Conservation (phyloP, 202 grass and related monocot species). For the Cymbopogon flexuosus region DNA sequence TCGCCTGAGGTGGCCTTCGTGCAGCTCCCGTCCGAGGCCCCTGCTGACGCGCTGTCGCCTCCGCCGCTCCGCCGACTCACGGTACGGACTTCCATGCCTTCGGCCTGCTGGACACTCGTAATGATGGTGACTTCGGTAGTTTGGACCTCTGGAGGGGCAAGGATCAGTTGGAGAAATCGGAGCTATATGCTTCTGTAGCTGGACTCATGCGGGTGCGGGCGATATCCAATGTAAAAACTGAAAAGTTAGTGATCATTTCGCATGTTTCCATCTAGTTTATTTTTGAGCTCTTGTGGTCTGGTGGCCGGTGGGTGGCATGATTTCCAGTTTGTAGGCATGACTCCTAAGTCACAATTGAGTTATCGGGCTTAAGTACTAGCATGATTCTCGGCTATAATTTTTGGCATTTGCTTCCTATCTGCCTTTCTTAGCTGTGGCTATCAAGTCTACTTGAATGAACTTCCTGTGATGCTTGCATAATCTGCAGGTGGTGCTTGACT, state of each 20-base stretch:
- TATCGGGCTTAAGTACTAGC: not conserved
- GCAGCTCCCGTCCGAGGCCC: constrained; percentile 45
- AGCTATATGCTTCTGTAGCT: not conserved
- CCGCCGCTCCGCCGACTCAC: constrained; percentile 51
- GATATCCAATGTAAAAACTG: not conserved
- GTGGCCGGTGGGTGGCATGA: not conserved
- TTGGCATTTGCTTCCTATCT: not conserved
- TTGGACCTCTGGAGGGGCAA: not conserved
- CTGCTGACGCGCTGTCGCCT: constrained; percentile 16
- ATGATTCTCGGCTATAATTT: not conserved
- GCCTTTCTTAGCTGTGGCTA: not conserved
- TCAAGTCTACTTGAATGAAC: constrained; percentile 12
- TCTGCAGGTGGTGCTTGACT: constrained; percentile 74
- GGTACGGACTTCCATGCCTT: constrained; percentile 18
- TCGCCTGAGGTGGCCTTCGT: constrained; percentile 49
- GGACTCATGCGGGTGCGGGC: not conserved
- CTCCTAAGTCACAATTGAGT: not conserved
- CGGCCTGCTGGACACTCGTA: not conserved
- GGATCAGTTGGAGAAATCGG: not conserved
- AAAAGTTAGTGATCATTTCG: not conserved
- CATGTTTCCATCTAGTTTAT: not conserved
- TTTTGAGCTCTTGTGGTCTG: not conserved
- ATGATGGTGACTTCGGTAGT: not conserved
- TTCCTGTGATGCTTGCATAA: constrained; percentile 14
- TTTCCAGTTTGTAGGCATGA: not conserved